phyloP scores from a whole-genome alignment of 148 eudicot genomes.

The Nepenthes gracilis region DNA sequence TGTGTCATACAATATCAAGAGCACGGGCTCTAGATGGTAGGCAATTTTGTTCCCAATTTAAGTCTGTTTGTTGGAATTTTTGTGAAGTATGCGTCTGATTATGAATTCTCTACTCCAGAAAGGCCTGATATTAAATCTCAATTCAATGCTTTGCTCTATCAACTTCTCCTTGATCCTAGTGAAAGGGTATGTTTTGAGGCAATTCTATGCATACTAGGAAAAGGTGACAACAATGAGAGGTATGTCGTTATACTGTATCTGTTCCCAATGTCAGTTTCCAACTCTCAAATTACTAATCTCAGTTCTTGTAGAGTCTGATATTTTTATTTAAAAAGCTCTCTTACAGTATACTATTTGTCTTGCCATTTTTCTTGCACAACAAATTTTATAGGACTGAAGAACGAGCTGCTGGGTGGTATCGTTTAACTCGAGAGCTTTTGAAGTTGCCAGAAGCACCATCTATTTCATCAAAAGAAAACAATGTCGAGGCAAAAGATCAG shows the following conservation, averaged over 20 bases:
- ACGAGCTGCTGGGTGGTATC: slow-evolving; percentile 98
- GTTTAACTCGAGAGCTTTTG: slow-evolving; percentile 84
- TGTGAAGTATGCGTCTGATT: slow-evolving; percentile 5
- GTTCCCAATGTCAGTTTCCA: neutral
- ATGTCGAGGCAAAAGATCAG: slow-evolving; percentile 47
- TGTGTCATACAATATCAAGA: slow-evolving; percentile 88
- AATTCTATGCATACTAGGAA: slow-evolving; percentile 84
- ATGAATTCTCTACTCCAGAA: slow-evolving; percentile 38
- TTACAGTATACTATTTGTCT: neutral
- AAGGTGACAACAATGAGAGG: slow-evolving; percentile 85
- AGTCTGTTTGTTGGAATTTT: slow-evolving; percentile 7
- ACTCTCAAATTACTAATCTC: no score
- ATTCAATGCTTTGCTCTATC: slow-evolving; percentile 78
- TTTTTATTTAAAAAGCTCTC: neutral
- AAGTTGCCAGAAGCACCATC: slow-evolving; percentile 95
- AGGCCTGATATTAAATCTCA: slow-evolving; percentile 89
- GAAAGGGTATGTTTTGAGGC: slow-evolving; percentile 99
- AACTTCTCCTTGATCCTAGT: slow-evolving; percentile 97
- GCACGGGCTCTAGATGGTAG: slow-evolving; percentile 90
- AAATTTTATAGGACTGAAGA: slow-evolving; percentile 60
- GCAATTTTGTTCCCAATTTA: slow-evolving; percentile 5
- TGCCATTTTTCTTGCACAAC: neutral
- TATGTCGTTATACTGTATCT: slow-evolving; percentile 11
- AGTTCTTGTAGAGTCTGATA: neutral
- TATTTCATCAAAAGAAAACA: slow-evolving; percentile 48